These are phyloP conservation scores for Yamadazyma olivae DNA, from an alignment of 805 yeast genomes.

Conservation along the genomic window DNA sequence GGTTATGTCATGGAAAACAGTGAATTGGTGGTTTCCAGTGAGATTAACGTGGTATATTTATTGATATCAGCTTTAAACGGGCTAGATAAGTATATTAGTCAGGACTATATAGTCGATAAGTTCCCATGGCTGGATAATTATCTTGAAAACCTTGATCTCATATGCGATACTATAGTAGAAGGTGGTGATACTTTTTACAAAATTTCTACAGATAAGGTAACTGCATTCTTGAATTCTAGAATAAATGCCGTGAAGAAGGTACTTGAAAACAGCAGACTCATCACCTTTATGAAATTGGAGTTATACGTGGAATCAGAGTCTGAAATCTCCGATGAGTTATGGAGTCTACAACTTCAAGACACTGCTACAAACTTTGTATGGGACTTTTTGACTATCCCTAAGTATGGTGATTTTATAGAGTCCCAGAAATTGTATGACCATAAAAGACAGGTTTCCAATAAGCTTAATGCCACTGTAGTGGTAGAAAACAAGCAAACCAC, in stretches of 20 bases:
- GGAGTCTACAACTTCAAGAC: conserved; percentile 6
- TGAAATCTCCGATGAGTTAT: conserved; percentile 18
- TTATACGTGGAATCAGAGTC: conserved; percentile 17
- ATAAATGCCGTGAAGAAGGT: conserved; percentile 24
- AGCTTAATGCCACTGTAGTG: conserved; percentile 5
- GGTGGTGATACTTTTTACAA: conserved; percentile 36
- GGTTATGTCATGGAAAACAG: conserved; percentile 43
- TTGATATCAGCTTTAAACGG: conserved; percentile 34
- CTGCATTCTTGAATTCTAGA: conserved; percentile 35
- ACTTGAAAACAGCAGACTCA: conserved; percentile 6
- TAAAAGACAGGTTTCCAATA: conserved; percentile 8
- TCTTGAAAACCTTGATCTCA: conserved; percentile 14
- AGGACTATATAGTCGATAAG: conserved; percentile 45
- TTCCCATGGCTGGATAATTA: conserved; percentile 24
- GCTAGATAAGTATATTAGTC: conserved; percentile 19
- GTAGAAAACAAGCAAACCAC: not conserved
- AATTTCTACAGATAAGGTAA: conserved; percentile 37
- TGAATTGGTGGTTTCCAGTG: conserved; percentile 37
- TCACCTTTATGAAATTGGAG: conserved; percentile 16
- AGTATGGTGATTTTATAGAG: conserved; percentile 2
- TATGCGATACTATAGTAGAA: conserved; percentile 32
- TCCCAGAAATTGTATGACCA: conserved; percentile 5
- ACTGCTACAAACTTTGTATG: conserved; percentile 6
- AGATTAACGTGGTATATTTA: conserved; percentile 38
- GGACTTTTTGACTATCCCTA: conserved; percentile 3